These are phyloP conservation scores for Colletotrichum lupini DNA, from an alignment of 2,329 filamentous ascomycete genomes.

Conservation along the genomic window DNA sequence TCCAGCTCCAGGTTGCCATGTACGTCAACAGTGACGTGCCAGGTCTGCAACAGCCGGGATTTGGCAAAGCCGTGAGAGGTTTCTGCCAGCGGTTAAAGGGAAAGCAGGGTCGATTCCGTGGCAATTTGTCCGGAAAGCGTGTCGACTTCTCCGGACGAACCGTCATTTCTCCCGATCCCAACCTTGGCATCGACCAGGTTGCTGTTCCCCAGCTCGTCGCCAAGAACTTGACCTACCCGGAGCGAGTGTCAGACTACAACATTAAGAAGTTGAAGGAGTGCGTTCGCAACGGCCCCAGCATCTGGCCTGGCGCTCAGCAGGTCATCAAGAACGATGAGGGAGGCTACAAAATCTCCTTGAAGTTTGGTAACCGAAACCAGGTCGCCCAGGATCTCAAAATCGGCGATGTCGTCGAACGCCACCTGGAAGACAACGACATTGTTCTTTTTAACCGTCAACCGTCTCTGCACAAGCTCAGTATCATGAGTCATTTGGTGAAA, in stretches of 20 bases:
- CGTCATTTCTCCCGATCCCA: conserved; percentile 97
- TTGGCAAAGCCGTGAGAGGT: conserved; percentile 89
- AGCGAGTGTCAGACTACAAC: conserved; percentile 87
- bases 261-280: conserved; percentile 82
- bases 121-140: conserved; percentile 96
- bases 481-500: conserved; percentile 94
- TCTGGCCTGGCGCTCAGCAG: conserved; percentile 90
- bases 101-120: conserved; percentile 96
- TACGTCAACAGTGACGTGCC: conserved; percentile 98
- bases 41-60: conserved; percentile 87
- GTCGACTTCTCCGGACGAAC: conserved; percentile 98
- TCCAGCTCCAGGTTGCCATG: conserved; percentile 95
- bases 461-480: conserved; percentile 97
- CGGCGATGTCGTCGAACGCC: conserved; percentile 92
- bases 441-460: conserved; percentile 98
- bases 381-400: conserved; percentile 80
- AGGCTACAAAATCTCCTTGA: conserved; percentile 78
- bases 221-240: conserved; percentile 95
- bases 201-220: conserved; percentile 93
- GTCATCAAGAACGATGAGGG: conserved; percentile 75
- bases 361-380: conserved; percentile 76
- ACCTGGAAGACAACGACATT: conserved; percentile 94
- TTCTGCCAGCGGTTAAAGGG: conserved; percentile 97
- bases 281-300: conserved; percentile 78
- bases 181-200: conserved; percentile 92